Percentiles rank a stretch among this genome's conserved stretches.
Evolutionary conservation across 2,329 filamentous ascomycete genomes (phyloP).

Genomic region (Microascus cirrosus): DNA sequence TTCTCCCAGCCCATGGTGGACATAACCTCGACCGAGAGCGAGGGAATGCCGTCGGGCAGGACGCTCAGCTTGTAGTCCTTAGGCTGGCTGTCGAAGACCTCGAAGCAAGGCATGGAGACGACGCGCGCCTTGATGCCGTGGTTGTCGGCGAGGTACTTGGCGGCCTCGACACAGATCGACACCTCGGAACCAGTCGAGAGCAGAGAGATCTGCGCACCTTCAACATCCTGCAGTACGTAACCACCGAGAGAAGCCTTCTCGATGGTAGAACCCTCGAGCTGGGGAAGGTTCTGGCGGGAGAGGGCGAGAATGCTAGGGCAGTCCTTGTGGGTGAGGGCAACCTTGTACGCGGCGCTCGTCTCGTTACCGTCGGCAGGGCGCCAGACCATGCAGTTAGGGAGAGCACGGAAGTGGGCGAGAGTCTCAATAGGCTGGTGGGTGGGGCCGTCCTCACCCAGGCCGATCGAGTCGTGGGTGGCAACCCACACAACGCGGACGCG

Average conservation of each 20-base stretch:
- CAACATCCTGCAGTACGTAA: conserved; percentile 77
- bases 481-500: conserved; percentile 89
- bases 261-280: conserved; percentile 88
- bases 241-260: conserved; percentile 89
- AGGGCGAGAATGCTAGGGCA: conserved; percentile 91
- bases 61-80: conserved; percentile 94
- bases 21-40: conserved; percentile 92
- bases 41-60: conserved; percentile 86
- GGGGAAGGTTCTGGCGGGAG: conserved; percentile 95
- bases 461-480: conserved; percentile 97
- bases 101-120: conserved; percentile 91
- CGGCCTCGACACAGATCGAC: conserved; percentile 82
- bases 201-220: conserved; percentile 77
- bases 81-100: conserved; percentile 87
- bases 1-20: conserved; percentile 97
- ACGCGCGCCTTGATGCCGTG: conserved; percentile 80
- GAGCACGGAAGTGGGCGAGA: conserved; percentile 92
- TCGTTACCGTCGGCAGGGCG: conserved; percentile 97
- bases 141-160: conserved; percentile 83
- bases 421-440: conserved; percentile 99
- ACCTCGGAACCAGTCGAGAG: conserved; percentile 96
- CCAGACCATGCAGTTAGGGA: conserved; percentile 99
- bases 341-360: conserved; percentile 94
- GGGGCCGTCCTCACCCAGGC: conserved; percentile 95
- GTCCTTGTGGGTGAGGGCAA: conserved; percentile 77